phyloP scores from a whole-genome alignment of 257 asterid species.

The Gynochthodes officinalis region DNA sequence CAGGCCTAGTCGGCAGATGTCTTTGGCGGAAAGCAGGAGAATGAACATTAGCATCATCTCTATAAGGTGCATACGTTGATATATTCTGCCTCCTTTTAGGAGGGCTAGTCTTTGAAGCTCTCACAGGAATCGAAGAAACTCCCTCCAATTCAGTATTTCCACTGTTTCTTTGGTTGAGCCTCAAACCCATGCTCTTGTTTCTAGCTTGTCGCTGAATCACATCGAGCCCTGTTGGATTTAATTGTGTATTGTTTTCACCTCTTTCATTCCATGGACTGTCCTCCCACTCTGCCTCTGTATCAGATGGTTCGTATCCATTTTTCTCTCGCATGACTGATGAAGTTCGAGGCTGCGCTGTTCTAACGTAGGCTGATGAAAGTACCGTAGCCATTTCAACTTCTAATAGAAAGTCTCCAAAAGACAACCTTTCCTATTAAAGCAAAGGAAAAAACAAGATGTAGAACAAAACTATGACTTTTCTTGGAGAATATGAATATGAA shows the following conservation, averaged over 20 bases:
- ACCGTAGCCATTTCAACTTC: background rate
- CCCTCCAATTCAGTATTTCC: slow-evolving; percentile 1
- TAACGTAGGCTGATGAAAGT: background rate
- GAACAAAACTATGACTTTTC: background rate
- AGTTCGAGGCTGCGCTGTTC: slow-evolving; percentile 25
- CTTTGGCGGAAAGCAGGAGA: slow-evolving; percentile 5
- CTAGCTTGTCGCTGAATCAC: slow-evolving; percentile 15
- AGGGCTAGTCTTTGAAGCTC: slow-evolving; percentile 19
- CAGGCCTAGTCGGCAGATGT: slow-evolving; percentile 21
- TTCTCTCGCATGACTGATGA: slow-evolving; percentile 25
- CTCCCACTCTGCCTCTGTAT: slow-evolving; percentile 51
- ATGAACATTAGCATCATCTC: slow-evolving; percentile 19
- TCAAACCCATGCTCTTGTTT: slow-evolving; percentile 16
- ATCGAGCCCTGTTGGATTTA: background rate
- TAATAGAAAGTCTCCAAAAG: background rate
- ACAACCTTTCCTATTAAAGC: background rate
- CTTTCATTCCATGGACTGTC: slow-evolving; percentile 40
- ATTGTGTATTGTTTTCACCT: background rate
- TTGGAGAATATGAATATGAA: slow-evolving; percentile 12
- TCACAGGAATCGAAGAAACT: background rate
- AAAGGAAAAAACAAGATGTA: background rate
- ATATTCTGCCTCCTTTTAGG: slow-evolving; percentile 34
- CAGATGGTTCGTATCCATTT: slow-evolving; percentile 69
- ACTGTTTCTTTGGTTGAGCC: background rate
- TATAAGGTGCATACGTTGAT: slow-evolving; percentile 34